A percentile compares a stretch with the other conserved stretches of the same genome.
Conservation (phyloP, 345 rosid genomes). For the Lepidium africanum region DNA sequence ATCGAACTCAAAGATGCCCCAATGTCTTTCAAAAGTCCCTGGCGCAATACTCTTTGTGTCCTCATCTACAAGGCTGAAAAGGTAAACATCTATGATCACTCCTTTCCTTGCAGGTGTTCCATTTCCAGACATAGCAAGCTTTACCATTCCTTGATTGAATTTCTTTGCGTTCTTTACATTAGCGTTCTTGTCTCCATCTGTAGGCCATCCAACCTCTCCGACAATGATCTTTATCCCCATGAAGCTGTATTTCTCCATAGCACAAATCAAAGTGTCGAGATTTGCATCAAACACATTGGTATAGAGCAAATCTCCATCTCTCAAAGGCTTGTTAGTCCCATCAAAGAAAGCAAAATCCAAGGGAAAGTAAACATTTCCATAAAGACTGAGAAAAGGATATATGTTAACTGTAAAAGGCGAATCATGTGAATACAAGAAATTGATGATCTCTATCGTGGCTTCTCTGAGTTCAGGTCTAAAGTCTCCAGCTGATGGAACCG, state of each 20-base stretch:
- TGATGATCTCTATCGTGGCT: constrained; percentile 45
- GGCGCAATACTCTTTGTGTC: constrained; percentile 58
- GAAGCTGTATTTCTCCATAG: constrained; percentile 60
- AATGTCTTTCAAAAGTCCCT: constrained; percentile 64
- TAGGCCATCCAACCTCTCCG: constrained; percentile 89
- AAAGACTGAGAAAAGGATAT: constrained; percentile 86
- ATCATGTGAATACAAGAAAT: constrained; percentile 42
- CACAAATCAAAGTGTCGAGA: constrained; percentile 55
- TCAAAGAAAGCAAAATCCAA: constrained; percentile 68
- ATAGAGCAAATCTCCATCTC: constrained; percentile 47
- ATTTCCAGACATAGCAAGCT: constrained; percentile 41
- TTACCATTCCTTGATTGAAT: constrained; percentile 59
- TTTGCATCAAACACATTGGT: constrained; percentile 75
- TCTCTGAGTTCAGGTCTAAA: constrained; percentile 54
- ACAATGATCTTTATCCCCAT: constrained; percentile 49
- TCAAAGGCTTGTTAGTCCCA: constrained; percentile 41
- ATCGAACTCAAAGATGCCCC: constrained; percentile 65
- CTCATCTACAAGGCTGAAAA: constrained; percentile 64
- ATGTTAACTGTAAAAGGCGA: constrained; percentile 70
- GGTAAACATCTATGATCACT: constrained; percentile 42
- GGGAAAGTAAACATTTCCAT: constrained; percentile 52
- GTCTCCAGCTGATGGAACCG: constrained; percentile 64
- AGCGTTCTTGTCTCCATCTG: constrained; percentile 57
- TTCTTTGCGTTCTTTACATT: constrained; percentile 42
- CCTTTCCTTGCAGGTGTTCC: constrained; percentile 66